A percentile compares a stretch with the other conserved stretches of the same genome.
Evolutionary conservation across 2,329 filamentous ascomycete species (phyloP).

Genomic region (Raffaelea arxii): DNA sequence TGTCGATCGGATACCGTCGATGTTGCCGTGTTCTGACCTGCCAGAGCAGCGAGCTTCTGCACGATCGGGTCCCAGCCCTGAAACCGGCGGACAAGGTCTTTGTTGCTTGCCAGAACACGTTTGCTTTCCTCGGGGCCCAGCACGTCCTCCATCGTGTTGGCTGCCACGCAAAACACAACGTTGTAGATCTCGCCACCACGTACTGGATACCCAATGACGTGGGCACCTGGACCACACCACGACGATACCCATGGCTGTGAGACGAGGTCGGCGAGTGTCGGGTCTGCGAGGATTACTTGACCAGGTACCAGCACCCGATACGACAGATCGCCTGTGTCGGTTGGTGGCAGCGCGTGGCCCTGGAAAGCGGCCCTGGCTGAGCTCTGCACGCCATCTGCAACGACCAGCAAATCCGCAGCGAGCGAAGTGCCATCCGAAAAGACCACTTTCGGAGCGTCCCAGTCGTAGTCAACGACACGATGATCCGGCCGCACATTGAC

Average conservation of each 20-base stretch:
- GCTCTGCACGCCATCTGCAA: conserved; percentile 19
- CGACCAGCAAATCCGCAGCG: conserved; percentile 14
- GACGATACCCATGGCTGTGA: conserved; percentile 18
- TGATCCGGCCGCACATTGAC: conserved; percentile 14
- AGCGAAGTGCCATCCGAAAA: conserved; percentile 13
- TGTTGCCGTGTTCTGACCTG: conserved; percentile 14
- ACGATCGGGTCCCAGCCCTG: conserved; percentile 24
- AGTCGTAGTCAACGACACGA: conserved; percentile 17
- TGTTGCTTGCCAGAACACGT: conserved; percentile 21
- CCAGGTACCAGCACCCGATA: conserved; percentile 21
- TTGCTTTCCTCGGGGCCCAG: conserved; percentile 16
- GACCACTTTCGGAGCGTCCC: conserved; percentile 11
- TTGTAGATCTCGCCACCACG: conserved; percentile 22
- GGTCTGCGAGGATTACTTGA: conserved; percentile 18
- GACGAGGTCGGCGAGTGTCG: conserved; percentile 17
- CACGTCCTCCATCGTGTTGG: conserved; percentile 3
- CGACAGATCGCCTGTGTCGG: conserved; percentile 22
- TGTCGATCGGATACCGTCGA: neutral
- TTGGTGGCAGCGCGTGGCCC: conserved; percentile 15
- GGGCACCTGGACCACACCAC: conserved; percentile 22
- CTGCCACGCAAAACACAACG: conserved; percentile 18
- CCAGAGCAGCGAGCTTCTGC: conserved; percentile 23
- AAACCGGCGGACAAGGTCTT: conserved; percentile 25
- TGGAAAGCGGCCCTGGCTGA: conserved; percentile 15
- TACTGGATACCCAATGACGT: conserved; percentile 22